phyloP scores from a whole-genome alignment of 2,329 filamentous ascomycete genomes.

The Lasiodiplodia hormozganensis region DNA sequence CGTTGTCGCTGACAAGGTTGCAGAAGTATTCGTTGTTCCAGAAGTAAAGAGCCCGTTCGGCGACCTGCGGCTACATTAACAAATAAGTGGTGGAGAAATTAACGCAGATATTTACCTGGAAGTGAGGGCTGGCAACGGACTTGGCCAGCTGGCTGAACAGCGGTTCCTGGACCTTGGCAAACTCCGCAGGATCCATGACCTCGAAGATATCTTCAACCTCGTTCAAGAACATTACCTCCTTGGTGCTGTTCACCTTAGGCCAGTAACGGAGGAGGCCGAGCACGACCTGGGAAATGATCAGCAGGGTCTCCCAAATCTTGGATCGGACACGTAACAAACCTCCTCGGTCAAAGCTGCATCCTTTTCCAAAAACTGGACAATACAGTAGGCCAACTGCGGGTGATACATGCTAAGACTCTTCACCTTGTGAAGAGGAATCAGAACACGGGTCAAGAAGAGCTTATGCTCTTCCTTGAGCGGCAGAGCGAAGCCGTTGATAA shows the following conservation, averaged over 20 bases:
- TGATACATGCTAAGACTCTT: conserved; percentile 99
- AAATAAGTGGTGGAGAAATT: conserved; percentile 29
- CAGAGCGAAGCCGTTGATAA: conserved; percentile 97
- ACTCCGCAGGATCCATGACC: conserved; percentile 98
- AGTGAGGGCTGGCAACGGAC: conserved; percentile 97
- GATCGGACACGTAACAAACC: conserved; percentile 57
- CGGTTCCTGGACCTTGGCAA: conserved; percentile 97
- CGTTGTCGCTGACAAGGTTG: conserved; percentile 98
- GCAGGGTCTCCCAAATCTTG: conserved; percentile 14
- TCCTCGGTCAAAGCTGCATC: conserved; percentile 97
- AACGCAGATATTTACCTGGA: conserved; percentile 67
- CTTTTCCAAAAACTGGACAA: conserved; percentile 98
- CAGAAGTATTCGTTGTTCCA: conserved; percentile 99
- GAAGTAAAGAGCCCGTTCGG: conserved; percentile 96
- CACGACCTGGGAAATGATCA: conserved; percentile 70
- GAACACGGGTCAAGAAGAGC: conserved; percentile 90
- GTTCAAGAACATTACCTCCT: conserved; percentile 99
- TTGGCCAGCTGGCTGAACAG: conserved; percentile 97
- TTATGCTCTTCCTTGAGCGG: conserved; percentile 99
- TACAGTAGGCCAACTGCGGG: conserved; percentile 96
- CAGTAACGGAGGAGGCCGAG: conserved; percentile 94
- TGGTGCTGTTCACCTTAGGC: conserved; percentile 99
- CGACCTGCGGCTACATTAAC: conserved; percentile 64
- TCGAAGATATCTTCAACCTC: conserved; percentile 99
- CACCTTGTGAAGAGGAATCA: conserved; percentile 95